Percentiles rank a stretch among this genome's conserved stretches.
phyloP scores from a whole-genome alignment of 345 rosid genomes.

The Excoecaria agallocha region DNA sequence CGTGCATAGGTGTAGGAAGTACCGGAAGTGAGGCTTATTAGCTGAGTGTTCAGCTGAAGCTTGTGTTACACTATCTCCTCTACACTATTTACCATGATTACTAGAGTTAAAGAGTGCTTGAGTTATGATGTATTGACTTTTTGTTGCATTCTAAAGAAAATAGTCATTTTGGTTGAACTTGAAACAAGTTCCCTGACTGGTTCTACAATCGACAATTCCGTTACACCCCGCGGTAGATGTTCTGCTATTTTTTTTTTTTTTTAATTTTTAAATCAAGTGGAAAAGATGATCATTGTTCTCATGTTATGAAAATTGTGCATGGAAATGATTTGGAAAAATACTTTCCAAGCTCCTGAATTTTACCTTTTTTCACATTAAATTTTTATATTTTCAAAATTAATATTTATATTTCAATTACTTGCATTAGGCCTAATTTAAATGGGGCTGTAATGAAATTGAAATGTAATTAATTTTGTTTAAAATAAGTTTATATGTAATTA shows the following conservation, averaged over 20 bases:
- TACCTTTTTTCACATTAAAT: too few species aligned
- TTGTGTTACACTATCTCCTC: neutral
- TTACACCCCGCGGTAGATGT: neutral
- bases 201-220: neutral
- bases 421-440: too few species aligned
- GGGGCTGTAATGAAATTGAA: too few species aligned
- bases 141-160: neutral
- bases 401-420: too few species aligned
- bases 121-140: neutral
- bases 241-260: neutral
- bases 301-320: too few species aligned
- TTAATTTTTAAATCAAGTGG: too few species aligned
- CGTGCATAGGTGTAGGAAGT: neutral
- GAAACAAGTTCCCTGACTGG: neutral
- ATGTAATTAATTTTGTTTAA: too few species aligned
- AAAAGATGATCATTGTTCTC: too few species aligned
- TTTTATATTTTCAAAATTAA: too few species aligned
- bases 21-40: conserved; percentile 33
- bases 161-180: neutral
- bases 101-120: neutral
- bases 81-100: neutral
- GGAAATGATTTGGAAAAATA: too few species aligned
- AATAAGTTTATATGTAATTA: too few species aligned
- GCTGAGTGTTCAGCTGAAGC: neutral
- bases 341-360: too few species aligned